Conservation (phyloP, 192 early-diverging fungal genomes). For the Backusella liffmaniae region DNA sequence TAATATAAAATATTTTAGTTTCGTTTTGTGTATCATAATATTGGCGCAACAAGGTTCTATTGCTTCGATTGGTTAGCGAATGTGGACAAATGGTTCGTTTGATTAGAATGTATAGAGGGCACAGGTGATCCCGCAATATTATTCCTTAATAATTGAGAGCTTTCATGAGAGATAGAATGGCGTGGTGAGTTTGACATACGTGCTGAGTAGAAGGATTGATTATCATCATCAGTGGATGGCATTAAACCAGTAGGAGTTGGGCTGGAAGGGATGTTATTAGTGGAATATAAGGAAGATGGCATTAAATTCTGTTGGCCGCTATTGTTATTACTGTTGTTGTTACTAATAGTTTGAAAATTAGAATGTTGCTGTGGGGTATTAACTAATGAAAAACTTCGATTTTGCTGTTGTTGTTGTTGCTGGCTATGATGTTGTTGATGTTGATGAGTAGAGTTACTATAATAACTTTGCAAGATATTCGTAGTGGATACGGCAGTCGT, state of each 20-base stretch:
- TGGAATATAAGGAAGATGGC: neutral
- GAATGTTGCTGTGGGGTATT: slow-evolving; percentile 1
- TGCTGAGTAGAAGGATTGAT: slow-evolving; percentile 5
- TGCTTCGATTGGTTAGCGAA: neutral
- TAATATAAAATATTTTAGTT: neutral
- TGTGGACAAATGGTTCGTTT: neutral
- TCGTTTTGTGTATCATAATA: neutral
- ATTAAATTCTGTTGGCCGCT: neutral
- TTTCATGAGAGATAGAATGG: neutral
- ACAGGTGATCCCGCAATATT: neutral
- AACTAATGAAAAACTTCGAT: neutral
- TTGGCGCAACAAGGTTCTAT: neutral
- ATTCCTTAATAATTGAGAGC: neutral
- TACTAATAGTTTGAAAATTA: slow-evolving; percentile 1
- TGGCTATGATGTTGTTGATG: neutral
- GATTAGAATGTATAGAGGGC: neutral
- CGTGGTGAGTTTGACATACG: neutral
- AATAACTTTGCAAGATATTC: neutral
- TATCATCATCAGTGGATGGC: slow-evolving; percentile 17
- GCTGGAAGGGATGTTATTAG: slow-evolving; percentile 19
- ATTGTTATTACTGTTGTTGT: neutral
- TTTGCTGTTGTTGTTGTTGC: neutral
- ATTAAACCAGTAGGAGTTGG: slow-evolving; percentile 23
- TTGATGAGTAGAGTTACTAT: neutral
- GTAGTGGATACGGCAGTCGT: neutral